phyloP scores from a whole-genome alignment of 2,329 filamentous ascomycete species.

The Fusarium papillatum region DNA sequence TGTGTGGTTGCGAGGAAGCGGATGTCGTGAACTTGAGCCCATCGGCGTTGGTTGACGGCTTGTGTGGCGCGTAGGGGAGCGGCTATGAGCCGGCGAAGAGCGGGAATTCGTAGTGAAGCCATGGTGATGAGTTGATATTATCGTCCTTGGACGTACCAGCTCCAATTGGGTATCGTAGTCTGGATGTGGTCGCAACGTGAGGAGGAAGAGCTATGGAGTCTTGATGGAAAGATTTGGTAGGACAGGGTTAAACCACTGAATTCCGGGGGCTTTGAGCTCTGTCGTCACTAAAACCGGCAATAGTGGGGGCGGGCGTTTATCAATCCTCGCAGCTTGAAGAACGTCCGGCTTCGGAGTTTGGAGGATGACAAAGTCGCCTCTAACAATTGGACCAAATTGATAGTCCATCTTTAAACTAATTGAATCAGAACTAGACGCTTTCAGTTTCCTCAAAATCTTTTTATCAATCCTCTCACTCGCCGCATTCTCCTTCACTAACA shows the following conservation, averaged over 20 bases:
- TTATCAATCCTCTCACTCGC: neutral
- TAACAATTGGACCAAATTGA: slow-evolving; percentile 40
- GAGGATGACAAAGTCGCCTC: slow-evolving; percentile 42
- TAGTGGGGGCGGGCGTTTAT: slow-evolving; percentile 33
- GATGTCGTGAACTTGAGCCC: slow-evolving; percentile 93
- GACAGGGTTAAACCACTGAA: slow-evolving; percentile 32
- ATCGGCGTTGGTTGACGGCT: slow-evolving; percentile 76
- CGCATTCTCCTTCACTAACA: neutral
- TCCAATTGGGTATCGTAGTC: slow-evolving; percentile 1
- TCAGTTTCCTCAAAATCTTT: neutral
- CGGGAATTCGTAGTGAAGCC: slow-evolving; percentile 62
- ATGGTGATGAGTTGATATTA: slow-evolving; percentile 49
- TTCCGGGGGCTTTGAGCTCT: slow-evolving; percentile 13
- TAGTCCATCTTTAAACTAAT: slow-evolving; percentile 12
- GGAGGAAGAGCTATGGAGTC: neutral
- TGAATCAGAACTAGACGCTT: neutral
- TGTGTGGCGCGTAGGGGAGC: slow-evolving; percentile 49
- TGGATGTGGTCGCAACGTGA: neutral
- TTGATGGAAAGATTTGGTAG: slow-evolving; percentile 23
- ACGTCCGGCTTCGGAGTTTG: slow-evolving; percentile 43
- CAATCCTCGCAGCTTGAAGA: slow-evolving; percentile 7
- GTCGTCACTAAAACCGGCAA: slow-evolving; percentile 37
- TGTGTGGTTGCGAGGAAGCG: slow-evolving; percentile 89
- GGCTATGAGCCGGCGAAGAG: slow-evolving; percentile 61
- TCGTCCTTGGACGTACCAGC: slow-evolving; percentile 10